phyloP scores from a whole-genome alignment of 164 flowering plant genomes.

The Vitis rotundifolia region DNA sequence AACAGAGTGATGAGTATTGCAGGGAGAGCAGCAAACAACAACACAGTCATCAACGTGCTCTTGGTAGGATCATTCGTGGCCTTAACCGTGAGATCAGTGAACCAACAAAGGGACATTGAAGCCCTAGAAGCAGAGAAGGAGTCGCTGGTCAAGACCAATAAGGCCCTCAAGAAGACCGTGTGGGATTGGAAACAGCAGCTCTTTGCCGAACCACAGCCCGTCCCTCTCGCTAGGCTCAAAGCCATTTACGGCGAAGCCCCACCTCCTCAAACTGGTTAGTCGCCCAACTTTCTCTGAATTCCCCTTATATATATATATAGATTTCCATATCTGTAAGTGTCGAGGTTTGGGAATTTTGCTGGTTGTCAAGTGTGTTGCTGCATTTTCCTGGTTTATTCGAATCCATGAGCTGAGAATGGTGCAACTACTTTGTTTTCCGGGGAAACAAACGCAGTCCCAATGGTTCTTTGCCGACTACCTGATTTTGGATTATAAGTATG shows the following conservation, averaged over 20 bases:
- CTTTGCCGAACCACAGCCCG: conserved; percentile 45
- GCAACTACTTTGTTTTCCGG: too few relatives aligned
- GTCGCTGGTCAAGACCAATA: conserved; percentile 54
- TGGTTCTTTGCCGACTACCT: too few relatives aligned
- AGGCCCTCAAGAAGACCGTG: conserved; percentile 53
- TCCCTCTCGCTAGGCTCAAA: conserved; percentile 54
- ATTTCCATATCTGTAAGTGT: too few relatives aligned
- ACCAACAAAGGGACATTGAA: conserved; percentile 56
- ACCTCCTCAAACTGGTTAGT: conserved; percentile 25
- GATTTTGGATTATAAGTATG: too few relatives aligned
- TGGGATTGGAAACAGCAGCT: conserved; percentile 91
- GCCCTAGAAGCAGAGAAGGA: conserved; percentile 60
- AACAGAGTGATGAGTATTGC: conserved; percentile 20
- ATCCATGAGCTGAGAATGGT: too few relatives aligned
- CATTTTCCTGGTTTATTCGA: too few relatives aligned
- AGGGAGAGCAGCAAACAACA: conserved; percentile 38
- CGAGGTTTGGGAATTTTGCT: too few relatives aligned
- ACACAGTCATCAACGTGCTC: conserved; percentile 42
- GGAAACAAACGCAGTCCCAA: too few relatives aligned
- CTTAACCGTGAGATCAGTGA: conserved; percentile 47
- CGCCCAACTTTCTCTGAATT: too few relatives aligned
- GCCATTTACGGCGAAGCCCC: conserved; percentile 62
- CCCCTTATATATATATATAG: too few relatives aligned
- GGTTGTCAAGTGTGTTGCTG: too few relatives aligned
- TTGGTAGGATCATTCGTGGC: conserved; percentile 39